Percentiles rank a stretch among this genome's conserved stretches.
These are phyloP conservation scores for Xenosphaeropsis pyriputrescens DNA, from an alignment of 2,329 filamentous ascomycete species.

Conservation along the genomic window DNA sequence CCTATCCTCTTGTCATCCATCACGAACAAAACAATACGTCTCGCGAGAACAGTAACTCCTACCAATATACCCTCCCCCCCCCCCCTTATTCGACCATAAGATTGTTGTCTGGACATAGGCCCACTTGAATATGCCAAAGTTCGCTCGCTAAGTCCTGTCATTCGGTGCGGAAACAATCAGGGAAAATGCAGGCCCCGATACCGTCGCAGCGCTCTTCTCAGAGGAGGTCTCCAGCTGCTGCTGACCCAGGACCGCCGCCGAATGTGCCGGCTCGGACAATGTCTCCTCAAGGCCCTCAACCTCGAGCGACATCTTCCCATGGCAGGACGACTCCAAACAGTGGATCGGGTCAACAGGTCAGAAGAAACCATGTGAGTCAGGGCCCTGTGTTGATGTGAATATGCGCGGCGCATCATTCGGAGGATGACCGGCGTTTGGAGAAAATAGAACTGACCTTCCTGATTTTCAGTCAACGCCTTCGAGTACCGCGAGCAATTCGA, in stretches of 20 bases:
- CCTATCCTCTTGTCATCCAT: too few species aligned
- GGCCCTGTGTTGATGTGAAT: conserved; percentile 32
- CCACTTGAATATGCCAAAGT: too few species aligned
- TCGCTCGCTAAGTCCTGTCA: too few species aligned
- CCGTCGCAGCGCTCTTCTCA: conserved; percentile 39
- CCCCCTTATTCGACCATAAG: too few species aligned
- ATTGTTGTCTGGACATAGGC: too few species aligned
- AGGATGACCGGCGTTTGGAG: neutral
- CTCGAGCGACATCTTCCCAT: conserved; percentile 52
- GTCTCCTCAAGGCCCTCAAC: conserved; percentile 40
- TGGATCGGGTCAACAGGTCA: conserved; percentile 21
- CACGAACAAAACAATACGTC: too few species aligned
- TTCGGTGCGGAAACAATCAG: too few species aligned
- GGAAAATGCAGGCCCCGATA: conserved; percentile 33
- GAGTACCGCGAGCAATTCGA: too few species aligned
- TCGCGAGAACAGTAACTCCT: too few species aligned
- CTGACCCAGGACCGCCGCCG: conserved; percentile 41
- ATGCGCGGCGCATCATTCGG: neutral
- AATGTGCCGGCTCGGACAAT: conserved; percentile 40
- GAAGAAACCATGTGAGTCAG: conserved; percentile 23
- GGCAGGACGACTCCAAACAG: conserved; percentile 37
- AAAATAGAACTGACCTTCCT: too few species aligned
- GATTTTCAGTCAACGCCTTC: too few species aligned
- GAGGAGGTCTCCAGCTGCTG: conserved; percentile 43
- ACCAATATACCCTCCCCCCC: too few species aligned